Conservation (phyloP, 78 protist species). For the Dictyostelium capitatum region DNA sequence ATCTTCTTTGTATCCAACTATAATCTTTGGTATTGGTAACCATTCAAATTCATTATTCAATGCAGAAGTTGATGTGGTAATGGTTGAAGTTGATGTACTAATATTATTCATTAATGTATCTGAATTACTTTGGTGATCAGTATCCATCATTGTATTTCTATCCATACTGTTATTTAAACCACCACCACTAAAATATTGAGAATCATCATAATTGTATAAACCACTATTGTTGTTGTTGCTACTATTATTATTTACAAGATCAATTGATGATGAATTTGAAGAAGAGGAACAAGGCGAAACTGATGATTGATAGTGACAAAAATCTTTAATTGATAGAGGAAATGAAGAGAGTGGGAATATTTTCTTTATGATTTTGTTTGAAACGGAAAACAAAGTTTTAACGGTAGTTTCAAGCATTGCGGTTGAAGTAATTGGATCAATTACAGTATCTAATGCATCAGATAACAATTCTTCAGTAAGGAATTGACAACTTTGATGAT, state of each 20-base stretch:
- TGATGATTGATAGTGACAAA: background rate
- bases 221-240: background rate
- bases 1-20: slow-evolving; percentile 67
- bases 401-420: slow-evolving; percentile 25
- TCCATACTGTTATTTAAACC: slow-evolving; percentile 21
- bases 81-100: background rate
- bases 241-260: background rate
- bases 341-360: background rate
- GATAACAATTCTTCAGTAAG: slow-evolving; percentile 56
- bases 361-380: slow-evolving; percentile 10
- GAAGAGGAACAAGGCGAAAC: background rate
- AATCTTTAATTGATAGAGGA: slow-evolving; percentile 24
- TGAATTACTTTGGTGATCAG: background rate
- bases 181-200: slow-evolving; percentile 16
- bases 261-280: background rate
- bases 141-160: background rate
- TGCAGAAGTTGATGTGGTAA: background rate
- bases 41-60: slow-evolving; percentile 3
- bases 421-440: slow-evolving; percentile 32
- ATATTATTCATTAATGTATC: background rate
- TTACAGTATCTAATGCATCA: slow-evolving; percentile 29
- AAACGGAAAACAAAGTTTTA: background rate
- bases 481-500: background rate
- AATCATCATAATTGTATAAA: background rate
- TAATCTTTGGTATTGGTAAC: slow-evolving; percentile 55